Conservation (phyloP, 2,329 filamentous ascomycete species). For the Lachnellula hyalina region DNA sequence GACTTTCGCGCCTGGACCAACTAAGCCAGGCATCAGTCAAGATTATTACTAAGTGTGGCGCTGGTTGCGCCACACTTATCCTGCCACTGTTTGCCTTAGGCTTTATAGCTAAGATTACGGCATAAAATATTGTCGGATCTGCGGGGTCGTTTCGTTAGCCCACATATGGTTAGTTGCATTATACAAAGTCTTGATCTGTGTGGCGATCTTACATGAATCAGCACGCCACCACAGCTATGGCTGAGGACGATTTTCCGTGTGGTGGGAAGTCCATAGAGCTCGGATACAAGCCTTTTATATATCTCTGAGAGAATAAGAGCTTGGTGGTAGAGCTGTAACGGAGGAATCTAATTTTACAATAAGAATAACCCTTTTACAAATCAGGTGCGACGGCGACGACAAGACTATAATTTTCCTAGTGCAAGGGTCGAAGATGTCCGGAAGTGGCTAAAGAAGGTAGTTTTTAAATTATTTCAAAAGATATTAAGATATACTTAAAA, state of each 20-base stretch:
- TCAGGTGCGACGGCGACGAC: neutral
- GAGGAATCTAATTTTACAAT: neutral
- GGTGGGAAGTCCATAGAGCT: neutral
- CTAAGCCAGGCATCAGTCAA: neutral
- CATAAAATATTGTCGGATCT: neutral
- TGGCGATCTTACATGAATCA: neutral
- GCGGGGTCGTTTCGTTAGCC: neutral
- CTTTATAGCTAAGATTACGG: neutral
- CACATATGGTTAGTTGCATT: neutral
- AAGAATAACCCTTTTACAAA: neutral
- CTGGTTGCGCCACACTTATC: neutral
- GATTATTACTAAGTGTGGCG: slow-evolving; percentile 1
- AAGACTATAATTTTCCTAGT: neutral
- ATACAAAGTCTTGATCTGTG: neutral
- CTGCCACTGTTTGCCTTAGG: neutral
- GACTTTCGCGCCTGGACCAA: neutral
- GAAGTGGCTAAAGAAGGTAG: neutral
- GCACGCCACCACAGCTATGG: neutral
- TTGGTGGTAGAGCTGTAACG: neutral
- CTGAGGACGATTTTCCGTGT: neutral
- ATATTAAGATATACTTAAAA: slow-evolving; percentile 1
- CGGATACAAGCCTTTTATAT: neutral
- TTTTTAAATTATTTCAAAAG: neutral
- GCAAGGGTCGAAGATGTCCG: neutral
- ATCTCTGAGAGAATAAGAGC: neutral